A percentile compares a stretch with the other conserved stretches of the same genome.
phyloP scores from a whole-genome alignment of 148 eudicot species.

The Rhododendron molle region DNA sequence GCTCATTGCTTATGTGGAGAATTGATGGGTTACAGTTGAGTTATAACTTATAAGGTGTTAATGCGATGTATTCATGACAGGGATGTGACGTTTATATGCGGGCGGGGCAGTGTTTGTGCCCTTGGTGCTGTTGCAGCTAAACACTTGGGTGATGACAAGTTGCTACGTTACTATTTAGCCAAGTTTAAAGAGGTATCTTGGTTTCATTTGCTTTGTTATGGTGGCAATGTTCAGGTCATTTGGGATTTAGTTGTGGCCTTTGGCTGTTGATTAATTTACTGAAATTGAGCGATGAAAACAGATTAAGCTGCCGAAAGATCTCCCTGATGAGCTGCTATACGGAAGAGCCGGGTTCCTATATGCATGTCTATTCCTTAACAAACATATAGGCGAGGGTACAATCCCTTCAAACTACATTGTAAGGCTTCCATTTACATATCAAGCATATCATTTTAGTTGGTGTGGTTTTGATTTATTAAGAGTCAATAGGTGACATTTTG shows the following conservation, averaged over 20 bases:
- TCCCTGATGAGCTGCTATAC: constrained; percentile 47
- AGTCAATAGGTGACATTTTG: background rate
- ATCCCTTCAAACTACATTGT: constrained; percentile 41
- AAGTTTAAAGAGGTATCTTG: constrained; percentile 50
- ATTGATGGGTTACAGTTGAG: background rate
- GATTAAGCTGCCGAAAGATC: constrained; percentile 34
- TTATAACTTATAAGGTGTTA: background rate
- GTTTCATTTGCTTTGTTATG: background rate
- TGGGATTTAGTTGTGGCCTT: background rate
- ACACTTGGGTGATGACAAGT: constrained; percentile 32
- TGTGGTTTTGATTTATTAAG: background rate
- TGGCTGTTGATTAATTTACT: background rate
- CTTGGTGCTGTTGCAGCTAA: constrained; percentile 69
- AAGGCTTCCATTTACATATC: constrained; percentile 1
- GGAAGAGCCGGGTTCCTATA: constrained; percentile 68
- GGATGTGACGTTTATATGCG: constrained; percentile 60
- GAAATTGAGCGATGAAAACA: constrained; percentile 9
- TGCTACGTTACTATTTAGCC: constrained; percentile 34
- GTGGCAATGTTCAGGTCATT: background rate
- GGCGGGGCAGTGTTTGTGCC: constrained; percentile 64
- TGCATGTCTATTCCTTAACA: constrained; percentile 51
- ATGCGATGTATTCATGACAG: constrained; percentile 13
- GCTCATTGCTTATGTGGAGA: background rate
- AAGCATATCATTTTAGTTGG: background rate
- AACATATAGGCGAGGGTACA: constrained; percentile 45